phyloP scores from a whole-genome alignment of 1,284 basidiomycete genomes.

The Moniliella sp. region DNA sequence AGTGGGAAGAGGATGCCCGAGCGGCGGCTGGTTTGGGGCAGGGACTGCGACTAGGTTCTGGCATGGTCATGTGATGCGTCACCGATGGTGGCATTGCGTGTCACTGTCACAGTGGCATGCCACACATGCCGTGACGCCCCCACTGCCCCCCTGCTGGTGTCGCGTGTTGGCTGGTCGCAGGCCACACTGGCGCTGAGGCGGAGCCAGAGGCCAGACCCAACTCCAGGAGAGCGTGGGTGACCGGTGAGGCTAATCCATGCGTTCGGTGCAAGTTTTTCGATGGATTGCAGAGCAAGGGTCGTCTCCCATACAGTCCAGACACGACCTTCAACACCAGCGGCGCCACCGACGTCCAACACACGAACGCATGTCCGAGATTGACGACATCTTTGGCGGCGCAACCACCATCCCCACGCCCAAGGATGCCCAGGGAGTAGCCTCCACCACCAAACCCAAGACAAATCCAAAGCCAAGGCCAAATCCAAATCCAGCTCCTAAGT shows the following conservation, averaged over 20 bases:
- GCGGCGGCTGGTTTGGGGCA: neutral
- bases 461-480: too few relatives aligned
- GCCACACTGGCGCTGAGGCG: too few relatives aligned
- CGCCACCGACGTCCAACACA: neutral
- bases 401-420: too few relatives aligned
- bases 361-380: neutral
- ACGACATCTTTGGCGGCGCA: neutral
- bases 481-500: too few relatives aligned
- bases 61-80: neutral
- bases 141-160: too few relatives aligned
- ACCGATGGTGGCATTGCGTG: neutral
- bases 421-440: too few relatives aligned
- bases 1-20: constrained; percentile 50
- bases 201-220: too few relatives aligned
- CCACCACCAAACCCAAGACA: neutral
- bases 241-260: too few relatives aligned
- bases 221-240: too few relatives aligned
- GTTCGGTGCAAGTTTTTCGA: too few relatives aligned
- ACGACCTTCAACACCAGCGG: neutral
- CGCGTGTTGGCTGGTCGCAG: too few relatives aligned
- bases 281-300: neutral
- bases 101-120: neutral
- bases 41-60: neutral
- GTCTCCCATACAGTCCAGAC: neutral
- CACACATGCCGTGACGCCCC: too few relatives aligned